A percentile compares a stretch with the other conserved stretches of the same genome.
These are phyloP conservation scores for Botrytis elliptica DNA, from an alignment of 2,329 filamentous ascomycete species.

Conservation along the genomic window DNA sequence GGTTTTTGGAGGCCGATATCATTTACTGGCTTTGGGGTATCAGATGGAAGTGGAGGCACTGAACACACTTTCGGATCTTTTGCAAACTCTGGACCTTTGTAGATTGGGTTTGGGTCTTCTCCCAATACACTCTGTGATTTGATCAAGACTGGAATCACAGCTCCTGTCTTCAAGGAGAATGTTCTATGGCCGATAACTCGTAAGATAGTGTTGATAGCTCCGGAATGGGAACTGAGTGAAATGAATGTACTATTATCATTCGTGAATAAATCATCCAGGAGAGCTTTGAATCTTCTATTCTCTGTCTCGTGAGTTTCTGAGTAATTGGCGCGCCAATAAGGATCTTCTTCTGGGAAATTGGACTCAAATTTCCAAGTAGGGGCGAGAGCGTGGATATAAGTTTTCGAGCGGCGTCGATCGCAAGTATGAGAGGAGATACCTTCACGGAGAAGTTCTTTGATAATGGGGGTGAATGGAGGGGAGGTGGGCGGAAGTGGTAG, in stretches of 20 bases:
- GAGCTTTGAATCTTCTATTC: constrained; percentile 47
- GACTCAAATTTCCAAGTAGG: constrained; percentile 57
- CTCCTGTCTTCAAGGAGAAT: constrained; percentile 64
- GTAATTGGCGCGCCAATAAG: constrained; percentile 46
- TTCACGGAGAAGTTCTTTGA: constrained; percentile 67
- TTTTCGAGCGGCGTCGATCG: constrained; percentile 57
- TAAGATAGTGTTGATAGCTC: constrained; percentile 54
- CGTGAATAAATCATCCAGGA: constrained; percentile 57
- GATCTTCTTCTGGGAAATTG: constrained; percentile 59
- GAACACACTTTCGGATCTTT: constrained; percentile 6
- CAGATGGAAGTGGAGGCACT: not conserved
- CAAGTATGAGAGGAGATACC: constrained; percentile 68
- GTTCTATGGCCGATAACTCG: constrained; percentile 57
- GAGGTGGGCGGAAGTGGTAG: constrained; percentile 54
- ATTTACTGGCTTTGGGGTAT: not conserved
- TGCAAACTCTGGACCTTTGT: constrained; percentile 3
- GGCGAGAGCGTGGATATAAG: constrained; percentile 47
- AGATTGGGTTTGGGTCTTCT: constrained; percentile 18
- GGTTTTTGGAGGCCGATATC: constrained; percentile 8
- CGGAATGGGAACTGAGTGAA: constrained; percentile 60
- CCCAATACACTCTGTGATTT: constrained; percentile 49
- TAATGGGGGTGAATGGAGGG: constrained; percentile 53
- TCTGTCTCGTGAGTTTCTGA: constrained; percentile 50
- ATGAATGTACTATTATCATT: constrained; percentile 55
- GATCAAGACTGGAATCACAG: constrained; percentile 67